Evolutionary conservation across 352 stramenopile species (phyloP).

Genomic region (Phytophthora syringae): DNA sequence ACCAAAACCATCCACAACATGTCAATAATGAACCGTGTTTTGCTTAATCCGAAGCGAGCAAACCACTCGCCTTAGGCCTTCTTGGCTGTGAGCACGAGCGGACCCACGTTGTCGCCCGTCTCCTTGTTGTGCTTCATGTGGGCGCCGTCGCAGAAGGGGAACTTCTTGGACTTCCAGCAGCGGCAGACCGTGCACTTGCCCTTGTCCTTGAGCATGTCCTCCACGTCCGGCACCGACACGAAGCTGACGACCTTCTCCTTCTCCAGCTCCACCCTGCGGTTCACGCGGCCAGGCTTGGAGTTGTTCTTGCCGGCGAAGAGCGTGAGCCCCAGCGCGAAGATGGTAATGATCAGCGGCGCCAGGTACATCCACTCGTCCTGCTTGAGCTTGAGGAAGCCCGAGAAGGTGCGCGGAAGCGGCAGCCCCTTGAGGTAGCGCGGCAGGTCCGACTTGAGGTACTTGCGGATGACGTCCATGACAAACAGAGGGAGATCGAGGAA

Average conservation of each 20-base stretch:
- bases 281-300: slow-evolving; percentile 66
- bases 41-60: slow-evolving; percentile 32
- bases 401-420: slow-evolving; percentile 83
- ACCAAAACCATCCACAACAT: background rate
- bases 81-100: slow-evolving; percentile 69
- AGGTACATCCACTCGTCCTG: slow-evolving; percentile 87
- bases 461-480: slow-evolving; percentile 81
- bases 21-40: slow-evolving; percentile 28
- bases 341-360: slow-evolving; percentile 80
- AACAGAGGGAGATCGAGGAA: slow-evolving; percentile 15
- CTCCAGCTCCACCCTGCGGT: slow-evolving; percentile 70
- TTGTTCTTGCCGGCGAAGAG: slow-evolving; percentile 69
- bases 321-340: slow-evolving; percentile 73
- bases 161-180: slow-evolving; percentile 92
- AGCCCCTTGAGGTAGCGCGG: slow-evolving; percentile 86
- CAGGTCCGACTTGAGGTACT: slow-evolving; percentile 81
- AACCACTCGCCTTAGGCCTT: slow-evolving; percentile 42
- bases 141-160: slow-evolving; percentile 79
- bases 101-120: slow-evolving; percentile 84
- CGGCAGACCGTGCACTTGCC: slow-evolving; percentile 85
- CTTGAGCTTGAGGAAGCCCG: slow-evolving; percentile 86
- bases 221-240: slow-evolving; percentile 69
- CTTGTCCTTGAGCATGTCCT: slow-evolving; percentile 82
- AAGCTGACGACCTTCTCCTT: slow-evolving; percentile 88
- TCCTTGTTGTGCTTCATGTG: slow-evolving; percentile 91